Conservation (phyloP, 352 stramenopile genomes). For the Phytophthora quininea region DNA sequence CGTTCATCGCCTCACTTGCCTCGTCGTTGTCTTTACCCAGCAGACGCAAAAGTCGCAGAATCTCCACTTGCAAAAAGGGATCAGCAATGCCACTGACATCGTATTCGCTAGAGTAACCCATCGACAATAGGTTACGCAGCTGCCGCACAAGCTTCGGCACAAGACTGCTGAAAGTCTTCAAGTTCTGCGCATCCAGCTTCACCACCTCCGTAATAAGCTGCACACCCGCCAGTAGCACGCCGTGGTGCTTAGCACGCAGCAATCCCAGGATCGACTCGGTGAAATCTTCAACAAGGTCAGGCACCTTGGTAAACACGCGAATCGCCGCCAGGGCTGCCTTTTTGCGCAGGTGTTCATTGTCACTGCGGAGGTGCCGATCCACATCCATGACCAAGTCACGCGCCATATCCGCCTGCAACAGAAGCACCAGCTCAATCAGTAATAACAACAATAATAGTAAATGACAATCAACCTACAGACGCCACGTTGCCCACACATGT, state of each 20-base stretch:
- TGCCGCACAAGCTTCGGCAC: constrained; percentile 81
- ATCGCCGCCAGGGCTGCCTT: constrained; percentile 97
- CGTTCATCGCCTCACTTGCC: constrained; percentile 94
- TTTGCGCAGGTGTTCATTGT: constrained; percentile 97
- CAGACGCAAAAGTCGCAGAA: constrained; percentile 93
- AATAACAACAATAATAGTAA: neutral
- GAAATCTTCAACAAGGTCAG: constrained; percentile 99
- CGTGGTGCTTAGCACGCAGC: constrained; percentile 96
- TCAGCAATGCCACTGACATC: constrained; percentile 98
- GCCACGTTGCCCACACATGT: constrained; percentile 98
- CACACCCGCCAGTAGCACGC: constrained; percentile 96
- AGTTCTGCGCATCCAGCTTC: constrained; percentile 72
- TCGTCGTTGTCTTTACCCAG: constrained; percentile 96
- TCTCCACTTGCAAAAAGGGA: constrained; percentile 96
- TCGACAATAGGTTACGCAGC: constrained; percentile 96
- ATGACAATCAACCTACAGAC: constrained; percentile 61
- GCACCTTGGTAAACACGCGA: constrained; percentile 93
- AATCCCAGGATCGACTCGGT: constrained; percentile 94
- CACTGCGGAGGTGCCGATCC: constrained; percentile 92
- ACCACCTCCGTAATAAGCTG: constrained; percentile 97
- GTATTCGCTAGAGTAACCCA: constrained; percentile 98
- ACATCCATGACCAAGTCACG: constrained; percentile 98
- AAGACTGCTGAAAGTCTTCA: constrained; percentile 76
- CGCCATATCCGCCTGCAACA: constrained; percentile 94
- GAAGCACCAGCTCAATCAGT: constrained; percentile 4